Conservation (phyloP, 345 rosid genomes). For the Rhodamnia rubescens region DNA sequence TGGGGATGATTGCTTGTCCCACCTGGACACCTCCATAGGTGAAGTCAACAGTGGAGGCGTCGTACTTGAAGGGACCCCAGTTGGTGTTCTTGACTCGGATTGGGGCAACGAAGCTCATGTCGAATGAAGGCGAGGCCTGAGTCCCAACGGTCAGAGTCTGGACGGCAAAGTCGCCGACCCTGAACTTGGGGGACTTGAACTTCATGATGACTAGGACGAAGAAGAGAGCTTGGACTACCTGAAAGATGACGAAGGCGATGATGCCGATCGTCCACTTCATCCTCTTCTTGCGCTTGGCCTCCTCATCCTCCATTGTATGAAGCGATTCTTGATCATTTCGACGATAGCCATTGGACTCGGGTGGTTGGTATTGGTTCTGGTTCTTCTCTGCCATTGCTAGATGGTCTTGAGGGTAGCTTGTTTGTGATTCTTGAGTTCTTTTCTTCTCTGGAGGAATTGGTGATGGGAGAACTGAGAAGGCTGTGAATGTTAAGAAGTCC, state of each 20-base stretch:
- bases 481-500: not conserved
- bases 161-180: not conserved
- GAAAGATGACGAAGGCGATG: constrained; percentile 11
- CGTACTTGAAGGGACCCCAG: constrained; percentile 10
- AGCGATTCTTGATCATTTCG: constrained; percentile 1
- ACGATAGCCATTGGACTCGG: not conserved
- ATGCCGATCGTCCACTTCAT: constrained; percentile 7
- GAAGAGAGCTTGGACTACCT: constrained; percentile 8
- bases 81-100: constrained; percentile 12
- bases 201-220: constrained; percentile 6
- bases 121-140: not conserved
- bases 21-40: constrained; percentile 2
- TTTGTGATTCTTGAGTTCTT: not conserved
- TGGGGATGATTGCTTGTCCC: not conserved
- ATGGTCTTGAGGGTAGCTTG: not conserved
- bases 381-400: not conserved
- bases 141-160: not conserved
- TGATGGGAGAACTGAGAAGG: not conserved
- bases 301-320: not conserved
- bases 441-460: not conserved
- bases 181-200: constrained; percentile 14
- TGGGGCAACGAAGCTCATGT: not conserved
- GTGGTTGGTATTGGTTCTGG: not conserved
- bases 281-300: constrained; percentile 11
- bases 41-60: not conserved